Conservation (phyloP, 495 filamentous ascomycete genomes). For the Aspergillus mulundensis region DNA sequence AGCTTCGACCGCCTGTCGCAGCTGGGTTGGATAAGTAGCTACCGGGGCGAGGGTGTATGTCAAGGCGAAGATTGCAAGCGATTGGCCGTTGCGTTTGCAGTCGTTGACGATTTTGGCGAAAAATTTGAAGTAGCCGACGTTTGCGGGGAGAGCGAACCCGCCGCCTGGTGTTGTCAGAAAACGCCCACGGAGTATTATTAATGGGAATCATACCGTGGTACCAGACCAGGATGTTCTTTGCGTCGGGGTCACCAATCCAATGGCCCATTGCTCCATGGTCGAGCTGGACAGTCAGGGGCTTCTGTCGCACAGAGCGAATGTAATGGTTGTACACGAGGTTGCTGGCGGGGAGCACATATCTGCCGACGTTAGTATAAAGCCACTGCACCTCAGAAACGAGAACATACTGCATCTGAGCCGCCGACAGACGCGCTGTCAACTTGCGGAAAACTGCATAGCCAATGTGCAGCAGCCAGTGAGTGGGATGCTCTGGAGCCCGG, state of each 20-base stretch:
- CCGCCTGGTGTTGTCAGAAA: constrained; percentile 38
- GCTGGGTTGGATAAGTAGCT: constrained; percentile 55
- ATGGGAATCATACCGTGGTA: constrained; percentile 47
- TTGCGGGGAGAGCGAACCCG: constrained; percentile 53
- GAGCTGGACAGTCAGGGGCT: constrained; percentile 46
- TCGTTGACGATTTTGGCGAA: constrained; percentile 41
- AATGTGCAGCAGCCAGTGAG: constrained; percentile 33
- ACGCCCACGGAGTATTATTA: background rate
- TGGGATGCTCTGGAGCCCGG: constrained; percentile 33
- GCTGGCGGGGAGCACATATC: constrained; percentile 33
- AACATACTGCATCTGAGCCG: constrained; percentile 33
- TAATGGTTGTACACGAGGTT: constrained; percentile 47
- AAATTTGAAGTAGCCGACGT: constrained; percentile 50
- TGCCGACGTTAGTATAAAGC: background rate
- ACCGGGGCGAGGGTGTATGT: constrained; percentile 58
- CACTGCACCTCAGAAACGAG: background rate
- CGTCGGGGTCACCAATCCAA: constrained; percentile 54
- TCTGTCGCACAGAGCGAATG: constrained; percentile 37
- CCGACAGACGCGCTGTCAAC: constrained; percentile 27
- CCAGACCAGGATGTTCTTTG: constrained; percentile 54
- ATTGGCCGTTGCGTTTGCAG: constrained; percentile 27
- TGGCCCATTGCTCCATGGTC: constrained; percentile 51
- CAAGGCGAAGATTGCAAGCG: constrained; percentile 48
- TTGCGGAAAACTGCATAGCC: constrained; percentile 39
- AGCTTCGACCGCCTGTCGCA: constrained; percentile 51